Evolutionary conservation across 2,329 filamentous ascomycete species (phyloP), one percentile per base, ranked within the genome.

Genomic region (Stagonosporopsis vannaccii): DNA sequence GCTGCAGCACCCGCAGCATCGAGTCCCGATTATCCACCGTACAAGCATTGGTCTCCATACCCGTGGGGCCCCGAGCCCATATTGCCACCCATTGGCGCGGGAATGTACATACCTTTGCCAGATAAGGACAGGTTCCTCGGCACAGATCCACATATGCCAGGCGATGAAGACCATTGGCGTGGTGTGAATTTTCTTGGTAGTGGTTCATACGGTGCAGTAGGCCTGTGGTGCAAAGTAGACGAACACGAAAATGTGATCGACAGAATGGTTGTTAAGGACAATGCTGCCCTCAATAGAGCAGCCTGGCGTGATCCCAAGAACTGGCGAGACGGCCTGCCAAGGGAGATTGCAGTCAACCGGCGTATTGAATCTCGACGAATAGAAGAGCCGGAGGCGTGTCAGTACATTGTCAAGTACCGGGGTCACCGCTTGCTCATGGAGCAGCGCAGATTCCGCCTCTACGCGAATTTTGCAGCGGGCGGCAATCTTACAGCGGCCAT

Each of bases 301-400:
- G 17, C 1, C 32, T 51, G 49, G 49, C 32, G 40, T 7, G 49
- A 51, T 11, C 49, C 49, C 20, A 51, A 44, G 33, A 39, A 51
- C 6, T 51, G 49, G 49, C 40, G 49, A 37, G 49, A 45, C 15
- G 23, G 17, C 4, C 33, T 51, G 2, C 49, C 40, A 6, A 41
- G 28, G 22, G 49, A 51, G 12, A n/a, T 45, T 13, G 32, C 40
- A 23, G 32, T 51, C 5, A n/a, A 30, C 19, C 40, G 41, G 11
- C 49, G 40, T 13, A 30, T 51, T 4, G 49, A 39, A 20, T 13
- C 32, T 13, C 49, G 49, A 17, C 40, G 49, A 20, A 4, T 2
- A 23, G 23, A 12, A 9, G 49, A 51, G 32, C 32, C 23, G 0
- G 41, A 51, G 1, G 41, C 32, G 6, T 51, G 32, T 17, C 40